Percentiles rank a stretch among this genome's conserved stretches.
These are phyloP conservation scores for Aegilops bicornis DNA, from an alignment of 176 grass and related monocot species.

Conservation along the genomic window DNA sequence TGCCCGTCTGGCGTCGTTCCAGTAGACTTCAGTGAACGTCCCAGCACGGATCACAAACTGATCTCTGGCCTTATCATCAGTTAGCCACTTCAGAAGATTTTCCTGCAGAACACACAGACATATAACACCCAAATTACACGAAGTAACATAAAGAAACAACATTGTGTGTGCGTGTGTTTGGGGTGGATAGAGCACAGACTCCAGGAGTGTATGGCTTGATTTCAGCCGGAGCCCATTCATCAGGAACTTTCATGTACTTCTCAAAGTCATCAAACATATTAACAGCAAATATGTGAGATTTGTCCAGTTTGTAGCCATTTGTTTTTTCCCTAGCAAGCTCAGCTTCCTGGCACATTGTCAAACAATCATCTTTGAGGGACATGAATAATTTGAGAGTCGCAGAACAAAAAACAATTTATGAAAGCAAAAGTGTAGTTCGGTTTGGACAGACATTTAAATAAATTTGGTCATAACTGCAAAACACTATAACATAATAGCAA, in stretches of 20 bases:
- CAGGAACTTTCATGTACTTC: background rate
- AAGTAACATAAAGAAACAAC: too few relatives aligned
- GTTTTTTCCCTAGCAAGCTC: constrained; percentile 86
- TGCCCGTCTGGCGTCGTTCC: background rate
- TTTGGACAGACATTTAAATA: background rate
- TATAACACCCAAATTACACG: too few relatives aligned
- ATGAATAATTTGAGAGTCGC: background rate
- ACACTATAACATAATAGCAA: background rate
- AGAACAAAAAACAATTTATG: background rate
- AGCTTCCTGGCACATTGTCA: constrained; percentile 62
- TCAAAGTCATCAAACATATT: constrained; percentile 40
- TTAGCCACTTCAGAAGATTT: background rate
- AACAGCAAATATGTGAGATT: constrained; percentile 77
- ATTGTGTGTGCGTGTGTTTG: background rate
- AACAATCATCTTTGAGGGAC: background rate
- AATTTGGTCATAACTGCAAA: background rate
- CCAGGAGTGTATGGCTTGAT: background rate
- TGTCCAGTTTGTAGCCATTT: constrained; percentile 88
- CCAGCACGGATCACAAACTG: background rate
- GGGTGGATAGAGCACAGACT: background rate
- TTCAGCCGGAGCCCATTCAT: background rate
- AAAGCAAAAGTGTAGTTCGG: background rate
- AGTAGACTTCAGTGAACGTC: background rate
- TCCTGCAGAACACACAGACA: background rate
- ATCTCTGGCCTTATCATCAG: background rate